Base-by-base conservation (phyloP, 768 basidiomycete species). In the Psilocybe cubensis region DNA sequence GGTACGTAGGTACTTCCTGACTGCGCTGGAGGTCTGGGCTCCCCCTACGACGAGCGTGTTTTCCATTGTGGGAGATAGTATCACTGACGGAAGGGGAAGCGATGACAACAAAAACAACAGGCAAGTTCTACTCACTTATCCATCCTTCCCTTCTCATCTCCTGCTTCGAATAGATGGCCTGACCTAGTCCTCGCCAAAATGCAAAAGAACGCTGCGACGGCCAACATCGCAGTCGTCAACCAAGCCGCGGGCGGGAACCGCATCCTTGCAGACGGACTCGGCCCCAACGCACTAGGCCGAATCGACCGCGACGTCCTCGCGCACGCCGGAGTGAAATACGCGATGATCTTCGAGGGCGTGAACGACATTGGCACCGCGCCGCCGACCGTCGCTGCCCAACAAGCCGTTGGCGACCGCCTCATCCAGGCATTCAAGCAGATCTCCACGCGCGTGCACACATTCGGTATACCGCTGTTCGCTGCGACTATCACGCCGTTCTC, bases 231-330 rank as follows among this genome's bases (percentile, higher is more conserved):
- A 2, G 70, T 81, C 43, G 68, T 73, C 24, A 81, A 83, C 72
- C 79, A 83, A 69, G 81, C 79, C 11, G 81, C 80, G 4, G 80
- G 81, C 18, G 82, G 81, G 11, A 83, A 83, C 65, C 78, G 81
- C 42, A 73, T 83, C 41, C 80, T 82, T 52, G 72, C 72, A 0
- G 80, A 82, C 62, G 78, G 79, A 2, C 72, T 80, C 2, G 82
- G 82, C 0, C 81, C 81, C 5, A 77, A 76, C 63, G 78, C 74
- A 10, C 64, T 80, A 14, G 73, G 76, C 18, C 79, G 82, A 29
- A 76, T 81, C 69, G 80, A 82, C 58, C 72, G 82, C 7, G 82
- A 82, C 65, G 80, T 81, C 28, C 74, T 83, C 42, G 61, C 79
- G 5, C 80, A 81, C 31, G 67, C 77, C 24, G 76, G 77, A n/a